These are phyloP conservation scores for Lactifluus subvellereus DNA, from an alignment of 768 basidiomycete species.

Conservation along the genomic window DNA sequence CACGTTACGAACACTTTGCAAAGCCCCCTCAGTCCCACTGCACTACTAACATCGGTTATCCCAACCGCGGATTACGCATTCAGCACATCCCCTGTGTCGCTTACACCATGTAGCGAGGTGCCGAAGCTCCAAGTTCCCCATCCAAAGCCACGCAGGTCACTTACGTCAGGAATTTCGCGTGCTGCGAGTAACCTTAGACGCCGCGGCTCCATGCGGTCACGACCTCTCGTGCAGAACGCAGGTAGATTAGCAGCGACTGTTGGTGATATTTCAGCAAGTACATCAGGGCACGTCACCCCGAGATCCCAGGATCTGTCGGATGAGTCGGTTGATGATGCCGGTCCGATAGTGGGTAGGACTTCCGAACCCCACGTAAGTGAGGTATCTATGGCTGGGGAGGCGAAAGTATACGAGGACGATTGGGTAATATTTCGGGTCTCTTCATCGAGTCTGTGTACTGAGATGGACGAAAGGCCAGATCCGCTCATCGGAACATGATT, in stretches of 20 bases:
- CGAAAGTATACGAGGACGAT: slow-evolving; percentile 47
- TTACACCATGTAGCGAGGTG: background rate
- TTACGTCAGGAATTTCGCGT: slow-evolving; percentile 6
- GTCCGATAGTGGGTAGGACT: slow-evolving; percentile 20
- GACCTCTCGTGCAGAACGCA: background rate
- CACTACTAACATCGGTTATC: background rate
- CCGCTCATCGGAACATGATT: slow-evolving; percentile 60
- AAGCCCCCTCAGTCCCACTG: background rate
- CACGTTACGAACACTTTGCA: slow-evolving; percentile 49
- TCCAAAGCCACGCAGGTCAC: background rate
- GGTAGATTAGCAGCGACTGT: background rate
- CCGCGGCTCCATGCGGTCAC: slow-evolving; percentile 1
- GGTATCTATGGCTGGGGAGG: slow-evolving; percentile 50
- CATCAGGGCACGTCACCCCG: slow-evolving; percentile 7
- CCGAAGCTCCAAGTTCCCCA: background rate
- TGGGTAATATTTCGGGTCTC: slow-evolving; percentile 34
- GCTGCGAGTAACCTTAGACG: slow-evolving; percentile 4
- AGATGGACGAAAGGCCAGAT: slow-evolving; percentile 27
- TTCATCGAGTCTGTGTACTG: background rate
- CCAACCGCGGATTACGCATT: background rate
- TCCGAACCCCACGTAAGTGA: slow-evolving; percentile 21
- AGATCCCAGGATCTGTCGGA: background rate
- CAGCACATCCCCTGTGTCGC: background rate
- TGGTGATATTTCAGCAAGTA: background rate
- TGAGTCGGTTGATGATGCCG: slow-evolving; percentile 25